Base-by-base conservation (phyloP, 192 early-diverging fungal genomes). In the Backusella morwellensis region DNA sequence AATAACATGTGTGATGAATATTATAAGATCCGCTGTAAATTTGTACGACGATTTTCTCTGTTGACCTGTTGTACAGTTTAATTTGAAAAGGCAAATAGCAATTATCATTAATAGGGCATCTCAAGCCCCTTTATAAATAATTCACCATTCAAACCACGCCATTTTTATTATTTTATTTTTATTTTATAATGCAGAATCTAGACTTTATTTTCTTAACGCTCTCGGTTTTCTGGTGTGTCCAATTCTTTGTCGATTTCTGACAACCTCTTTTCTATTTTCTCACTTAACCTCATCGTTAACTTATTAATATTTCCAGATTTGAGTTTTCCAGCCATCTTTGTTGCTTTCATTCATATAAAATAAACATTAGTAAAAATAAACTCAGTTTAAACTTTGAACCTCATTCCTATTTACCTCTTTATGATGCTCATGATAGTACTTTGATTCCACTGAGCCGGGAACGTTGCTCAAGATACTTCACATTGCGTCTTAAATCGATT, bases 201-300 rank as follows among this genome's bases (percentile, higher is more conserved):
- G 56, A 63, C 56, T 63, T 63, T 63, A 29, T 63, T 50, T 50
- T 63, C 56, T 63, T 63, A 29, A 26, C 29, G 23, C 56, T 63
- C 56, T 63, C 0, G 3, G 21, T 77, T 66, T 42, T 81, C 80
- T 38, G 77, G 59, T 23, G 47, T 15, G 26, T 81, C 80, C 15
- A 93, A 71, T 76, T 95, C 92, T 36, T 82, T 80, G 66, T 93
- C 92, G 44, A 94, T 86, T 77, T 88, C 90, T 74, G 80, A 76
- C 68, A 94, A 85, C 92, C 93, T 93, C 81, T 93, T 93, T 82
- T 93, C 91, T 8, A 95, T 85, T 34, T 87, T 88, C 34, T 81
- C 78, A 17, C 89, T 87, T 71, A 93, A 82, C 34, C 87, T 80
- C 63, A 83, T 79, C 5, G 86, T 72, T 6, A 88, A 81, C 71